These are phyloP conservation scores for Suillus paluster DNA, from an alignment of 768 basidiomycete species.

Conservation along the genomic window DNA sequence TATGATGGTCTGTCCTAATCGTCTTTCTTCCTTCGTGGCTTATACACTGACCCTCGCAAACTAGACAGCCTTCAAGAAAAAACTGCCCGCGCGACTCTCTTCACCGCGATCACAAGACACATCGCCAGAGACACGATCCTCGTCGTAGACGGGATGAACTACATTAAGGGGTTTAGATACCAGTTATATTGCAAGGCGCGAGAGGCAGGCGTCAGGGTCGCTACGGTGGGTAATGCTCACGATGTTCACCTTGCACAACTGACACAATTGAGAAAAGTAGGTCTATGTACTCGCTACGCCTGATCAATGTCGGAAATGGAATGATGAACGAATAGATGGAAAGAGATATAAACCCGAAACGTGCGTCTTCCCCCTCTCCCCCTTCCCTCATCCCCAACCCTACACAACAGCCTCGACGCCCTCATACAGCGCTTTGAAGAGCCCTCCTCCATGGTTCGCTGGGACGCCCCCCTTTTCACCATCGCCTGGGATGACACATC, in stretches of 20 bases:
- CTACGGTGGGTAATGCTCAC: conserved; percentile 69
- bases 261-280: conserved; percentile 44
- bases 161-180: conserved; percentile 98
- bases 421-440: conserved; percentile 91
- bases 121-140: conserved; percentile 76
- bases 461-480: conserved; percentile 96
- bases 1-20: conserved; percentile 67
- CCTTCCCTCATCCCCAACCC: background rate
- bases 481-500: conserved; percentile 74
- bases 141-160: conserved; percentile 91
- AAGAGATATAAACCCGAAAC: conserved; percentile 69
- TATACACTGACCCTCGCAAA: conserved; percentile 1
- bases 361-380: conserved; percentile 40
- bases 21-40: background rate
- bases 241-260: conserved; percentile 9
- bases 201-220: conserved; percentile 82
- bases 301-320: conserved; percentile 81
- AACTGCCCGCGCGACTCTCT: conserved; percentile 81
- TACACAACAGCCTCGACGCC: conserved; percentile 42
- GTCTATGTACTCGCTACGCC: conserved; percentile 72
- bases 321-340: conserved; percentile 53
- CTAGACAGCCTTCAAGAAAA: conserved; percentile 87
- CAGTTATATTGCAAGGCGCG: conserved; percentile 97
- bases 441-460: conserved; percentile 97
- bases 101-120: conserved; percentile 79